Evolutionary conservation across 2,329 filamentous ascomycete species (phyloP), one percentile per base, ranked within the genome.

Genomic region (Cladophialophora immunda): DNA sequence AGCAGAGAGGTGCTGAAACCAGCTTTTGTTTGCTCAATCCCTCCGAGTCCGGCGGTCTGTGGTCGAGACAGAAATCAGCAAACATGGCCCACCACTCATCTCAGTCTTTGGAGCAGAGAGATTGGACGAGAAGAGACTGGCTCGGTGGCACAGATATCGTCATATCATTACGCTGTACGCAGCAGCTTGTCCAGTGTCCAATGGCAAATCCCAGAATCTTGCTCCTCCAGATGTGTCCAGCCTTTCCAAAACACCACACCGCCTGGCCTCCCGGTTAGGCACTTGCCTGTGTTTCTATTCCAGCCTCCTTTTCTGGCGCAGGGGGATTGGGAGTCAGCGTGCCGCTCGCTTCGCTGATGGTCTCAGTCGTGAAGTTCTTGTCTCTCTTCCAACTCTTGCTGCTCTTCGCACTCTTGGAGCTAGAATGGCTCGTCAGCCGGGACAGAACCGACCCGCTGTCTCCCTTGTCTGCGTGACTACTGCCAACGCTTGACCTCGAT

Each of bases 361-460:
- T 13, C 27, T 55, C 27, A 3, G 52, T 55, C 27, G n/a, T 4
- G 13, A 27, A 2, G 25, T 25, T 25, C 45, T 50, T 22, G 19
- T 50, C 45, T 5, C 15, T 50, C 22, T 50, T 50, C 45, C n/a
- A 4, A 19, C 38, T 19, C 50, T 29, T 54, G n/a, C 22, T 25
- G 7, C 25, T 30, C 22, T 32, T 30, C 11, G 15, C 45, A 38
- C 58, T 60, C 45, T 53, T 60, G 4, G 58, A 17, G n/a, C 58
- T 60, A 7, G 41, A 52, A 27, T 25, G 41, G 45, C 58, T 60
- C 58, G 64, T 58, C 29, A 57, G 25, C 7, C 36, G 13, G 41
- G 64, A 45, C 17, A 62, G 29, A 41, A 50, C 34, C 8, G 57
- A 36, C 29, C 45, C 45, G 30, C 9, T 45, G 25, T 58, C 22